Conservation (phyloP, 352 stramenopile genomes). For the Phytopythium chamaehyphon region DNA sequence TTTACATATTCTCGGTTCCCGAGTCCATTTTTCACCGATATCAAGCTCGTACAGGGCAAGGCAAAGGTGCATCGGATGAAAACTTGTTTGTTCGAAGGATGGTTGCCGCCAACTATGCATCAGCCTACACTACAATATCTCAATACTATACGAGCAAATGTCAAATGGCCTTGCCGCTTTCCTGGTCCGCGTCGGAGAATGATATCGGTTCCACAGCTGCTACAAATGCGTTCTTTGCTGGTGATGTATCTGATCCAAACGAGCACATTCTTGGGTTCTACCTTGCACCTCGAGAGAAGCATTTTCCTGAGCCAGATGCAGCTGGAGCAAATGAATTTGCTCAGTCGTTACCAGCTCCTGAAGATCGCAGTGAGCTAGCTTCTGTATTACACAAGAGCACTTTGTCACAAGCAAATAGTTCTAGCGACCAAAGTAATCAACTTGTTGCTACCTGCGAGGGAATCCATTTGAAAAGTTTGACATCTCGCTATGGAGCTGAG, state of each 20-base stretch:
- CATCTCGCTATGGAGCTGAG: too few species aligned
- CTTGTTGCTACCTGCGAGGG: background rate
- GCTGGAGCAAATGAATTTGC: slow-evolving; percentile 43
- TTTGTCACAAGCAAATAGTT: slow-evolving; percentile 19
- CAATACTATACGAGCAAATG: slow-evolving; percentile 47
- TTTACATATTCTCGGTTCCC: slow-evolving; percentile 47
- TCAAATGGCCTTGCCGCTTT: slow-evolving; percentile 38
- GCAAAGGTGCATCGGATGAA: background rate
- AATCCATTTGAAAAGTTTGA: too few species aligned
- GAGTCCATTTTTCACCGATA: slow-evolving; percentile 23
- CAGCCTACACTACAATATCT: slow-evolving; percentile 35
- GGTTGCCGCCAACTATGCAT: slow-evolving; percentile 32
- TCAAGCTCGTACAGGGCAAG: slow-evolving; percentile 9
- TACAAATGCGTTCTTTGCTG: slow-evolving; percentile 3
- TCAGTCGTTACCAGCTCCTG: slow-evolving; percentile 22
- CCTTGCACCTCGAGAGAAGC: slow-evolving; percentile 49
- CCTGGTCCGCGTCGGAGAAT: slow-evolving; percentile 25
- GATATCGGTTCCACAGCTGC: slow-evolving; percentile 8
- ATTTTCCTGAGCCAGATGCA: slow-evolving; percentile 55
- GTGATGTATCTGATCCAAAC: slow-evolving; percentile 35
- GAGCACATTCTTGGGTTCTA: slow-evolving; percentile 52
- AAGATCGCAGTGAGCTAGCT: slow-evolving; percentile 23
- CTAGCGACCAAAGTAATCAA: slow-evolving; percentile 4
- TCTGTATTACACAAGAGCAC: slow-evolving; percentile 8
- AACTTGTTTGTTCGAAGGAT: slow-evolving; percentile 22